Percentiles rank a stretch among this genome's conserved stretches.
These are phyloP conservation scores for Hymenoscyphus linearis DNA, from an alignment of 2,329 filamentous ascomycete species.

Conservation along the genomic window DNA sequence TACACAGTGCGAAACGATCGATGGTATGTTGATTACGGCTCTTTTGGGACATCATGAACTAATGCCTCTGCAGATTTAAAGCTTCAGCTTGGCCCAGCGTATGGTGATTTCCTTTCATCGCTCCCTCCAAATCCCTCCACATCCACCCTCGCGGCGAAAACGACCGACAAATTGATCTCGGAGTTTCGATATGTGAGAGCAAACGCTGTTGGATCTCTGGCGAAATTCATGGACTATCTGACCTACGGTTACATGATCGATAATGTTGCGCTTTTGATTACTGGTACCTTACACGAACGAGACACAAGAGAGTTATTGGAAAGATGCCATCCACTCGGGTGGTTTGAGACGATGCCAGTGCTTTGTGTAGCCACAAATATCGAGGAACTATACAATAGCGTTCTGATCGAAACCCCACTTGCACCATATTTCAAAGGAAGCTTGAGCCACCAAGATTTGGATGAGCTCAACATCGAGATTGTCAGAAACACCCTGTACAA, in stretches of 20 bases:
- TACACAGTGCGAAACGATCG: constrained; percentile 95
- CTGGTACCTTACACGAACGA: constrained; percentile 92
- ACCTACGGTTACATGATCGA: constrained; percentile 99
- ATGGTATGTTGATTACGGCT: constrained; percentile 54
- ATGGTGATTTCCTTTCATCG: constrained; percentile 91
- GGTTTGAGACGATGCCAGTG: constrained; percentile 98
- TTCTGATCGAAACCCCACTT: constrained; percentile 92
- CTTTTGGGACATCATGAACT: constrained; percentile 3
- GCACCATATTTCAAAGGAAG: constrained; percentile 97
- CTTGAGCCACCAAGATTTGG: constrained; percentile 90
- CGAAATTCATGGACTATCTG: constrained; percentile 95
- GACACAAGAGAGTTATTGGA: constrained; percentile 94
- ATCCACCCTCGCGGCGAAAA: constrained; percentile 87
- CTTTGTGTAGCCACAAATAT: constrained; percentile 98
- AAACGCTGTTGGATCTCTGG: constrained; percentile 84
- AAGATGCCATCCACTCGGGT: constrained; percentile 91
- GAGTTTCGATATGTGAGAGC: constrained; percentile 96
- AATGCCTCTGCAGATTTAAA: constrained; percentile 69
- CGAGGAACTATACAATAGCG: constrained; percentile 97
- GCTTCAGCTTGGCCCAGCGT: constrained; percentile 91
- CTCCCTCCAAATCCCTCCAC: constrained; percentile 96
- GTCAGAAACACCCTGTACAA: constrained; percentile 98
- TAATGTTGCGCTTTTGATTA: constrained; percentile 96
- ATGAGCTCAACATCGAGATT: constrained; percentile 99
- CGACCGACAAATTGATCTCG: constrained; percentile 94